Base-by-base conservation (phyloP, 176 grass and related monocot genomes). In the Eragrostis curvula region DNA sequence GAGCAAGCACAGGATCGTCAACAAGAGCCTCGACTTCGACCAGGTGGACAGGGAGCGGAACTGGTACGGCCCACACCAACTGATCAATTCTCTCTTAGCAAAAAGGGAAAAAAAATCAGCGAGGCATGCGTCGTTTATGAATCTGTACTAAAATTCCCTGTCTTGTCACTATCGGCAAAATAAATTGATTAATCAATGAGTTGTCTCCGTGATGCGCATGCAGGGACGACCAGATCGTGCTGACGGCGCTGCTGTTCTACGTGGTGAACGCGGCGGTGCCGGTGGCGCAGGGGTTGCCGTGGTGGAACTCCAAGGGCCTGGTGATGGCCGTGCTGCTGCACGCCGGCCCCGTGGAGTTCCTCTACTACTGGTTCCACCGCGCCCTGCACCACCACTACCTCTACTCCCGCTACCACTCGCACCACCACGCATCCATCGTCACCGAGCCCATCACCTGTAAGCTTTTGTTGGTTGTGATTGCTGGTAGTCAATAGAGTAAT, bases 211-310 rank as follows among this genome's bases (percentile, higher is more conserved):
- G n/a, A n/a, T n/a, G n/a, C n/a, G 14, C n/a, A 20, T 17, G 72
- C 90, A 94, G 95, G 96, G 96, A 98, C 42, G 96, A 98, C 88
- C 92, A 98, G 79, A 98, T 98, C 57, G 74, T 98, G 46, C 90
- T 98, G 79, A 91, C 92, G 62, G 92, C 86, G 36, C 51, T 95
- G 11, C 62, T 98, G 36, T 84, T 90, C 70, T 98, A 98, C 76
- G 3, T 66, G 28, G 63, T 73, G 11, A 30, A 76, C 79, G 58
- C 49, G 23, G 46, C 41, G 56, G 0, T 57, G 29, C 86, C 78
- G 23, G 3, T 5, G 9, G 82, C 70, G 27, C 75, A 44, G 2
- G 29, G 76, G 9, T 0, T 93, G 64, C 92, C 96, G 0, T 83
- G 87, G 86, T 98, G 96, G 96, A 70, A 86, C 61, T 41, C 78